Evolutionary conservation across 352 stramenopile species (phyloP).

Genomic region (Elongisporangium undulatum): DNA sequence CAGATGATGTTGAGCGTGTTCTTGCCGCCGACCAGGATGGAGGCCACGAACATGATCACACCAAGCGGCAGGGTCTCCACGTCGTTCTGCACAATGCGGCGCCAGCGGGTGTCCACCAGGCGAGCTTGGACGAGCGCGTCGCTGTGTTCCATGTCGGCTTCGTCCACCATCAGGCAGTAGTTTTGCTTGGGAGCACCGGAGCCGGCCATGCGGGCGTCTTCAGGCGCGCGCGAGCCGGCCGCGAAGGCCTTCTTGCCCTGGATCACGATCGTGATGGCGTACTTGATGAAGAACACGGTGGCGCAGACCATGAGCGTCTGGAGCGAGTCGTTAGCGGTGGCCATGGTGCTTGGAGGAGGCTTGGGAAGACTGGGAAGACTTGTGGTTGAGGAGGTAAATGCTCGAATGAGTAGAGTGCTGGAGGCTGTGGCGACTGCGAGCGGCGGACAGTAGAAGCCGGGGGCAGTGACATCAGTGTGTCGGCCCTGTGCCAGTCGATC

Average conservation of each 20-base stretch:
- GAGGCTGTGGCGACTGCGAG: not conserved
- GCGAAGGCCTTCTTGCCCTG: constrained; percentile 14
- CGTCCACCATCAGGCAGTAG: not conserved
- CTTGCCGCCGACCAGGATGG: constrained; percentile 7
- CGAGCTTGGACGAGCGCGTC: not conserved
- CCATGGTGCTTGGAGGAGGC: not conserved
- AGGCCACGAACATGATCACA: constrained; percentile 5
- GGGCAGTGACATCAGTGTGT: not conserved
- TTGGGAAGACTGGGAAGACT: not conserved
- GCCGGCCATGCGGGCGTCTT: constrained; percentile 5
- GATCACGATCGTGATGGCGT: constrained; percentile 5
- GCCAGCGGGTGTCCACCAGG: constrained; percentile 8
- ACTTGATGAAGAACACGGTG: constrained; percentile 12
- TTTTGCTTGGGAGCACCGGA: not conserved
- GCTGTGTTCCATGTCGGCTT: not conserved
- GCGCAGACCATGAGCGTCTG: not conserved
- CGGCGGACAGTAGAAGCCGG: not conserved
- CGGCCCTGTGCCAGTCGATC: not conserved
- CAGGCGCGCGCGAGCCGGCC: constrained; percentile 7
- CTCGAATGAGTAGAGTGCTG: not conserved
- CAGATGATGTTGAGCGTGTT: constrained; percentile 1
- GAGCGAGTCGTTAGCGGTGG: not conserved
- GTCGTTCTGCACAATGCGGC: constrained; percentile 14
- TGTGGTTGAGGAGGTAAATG: not conserved
- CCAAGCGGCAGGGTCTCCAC: constrained; percentile 14